Percentiles rank a stretch among this genome's conserved stretches.
These are phyloP conservation scores for Bothriochloa decipiens DNA, from an alignment of 176 grass and related monocot genomes.

Conservation along the genomic window DNA sequence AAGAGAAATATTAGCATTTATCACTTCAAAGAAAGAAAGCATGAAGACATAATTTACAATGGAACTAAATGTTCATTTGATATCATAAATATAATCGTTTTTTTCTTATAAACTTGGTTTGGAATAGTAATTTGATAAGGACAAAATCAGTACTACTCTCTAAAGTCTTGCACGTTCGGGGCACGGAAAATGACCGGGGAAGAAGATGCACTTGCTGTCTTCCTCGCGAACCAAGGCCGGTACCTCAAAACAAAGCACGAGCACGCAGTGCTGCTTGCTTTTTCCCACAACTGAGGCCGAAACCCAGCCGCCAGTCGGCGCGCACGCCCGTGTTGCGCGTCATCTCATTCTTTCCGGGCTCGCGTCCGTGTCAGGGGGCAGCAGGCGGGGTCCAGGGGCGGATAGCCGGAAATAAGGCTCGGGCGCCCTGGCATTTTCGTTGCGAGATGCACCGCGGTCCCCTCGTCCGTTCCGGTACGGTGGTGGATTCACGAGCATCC, in stretches of 20 bases:
- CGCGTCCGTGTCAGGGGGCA: not conserved
- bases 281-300: not conserved
- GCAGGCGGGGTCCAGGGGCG: not conserved
- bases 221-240: no score
- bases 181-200: conserved; percentile 30
- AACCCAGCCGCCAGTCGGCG: not conserved
- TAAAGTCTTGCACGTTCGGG: no score
- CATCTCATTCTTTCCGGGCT: not conserved
- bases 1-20: no score
- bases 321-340: not conserved
- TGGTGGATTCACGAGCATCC: conserved; percentile 10
- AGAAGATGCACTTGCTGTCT: not conserved
- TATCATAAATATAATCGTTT: no score
- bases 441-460: not conserved
- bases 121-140: not conserved
- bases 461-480: no score
- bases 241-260: not conserved
- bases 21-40: no score
- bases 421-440: not conserved
- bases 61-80: no score
- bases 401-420: not conserved
- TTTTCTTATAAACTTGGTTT: no score
- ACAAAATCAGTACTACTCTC: not conserved
- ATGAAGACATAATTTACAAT: no score
- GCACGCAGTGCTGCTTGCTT: not conserved